Percentiles rank a stretch among this genome's conserved stretches.
These are phyloP conservation scores for Elongisporangium undulatum DNA, from an alignment of 352 stramenopile genomes.

Conservation along the genomic window DNA sequence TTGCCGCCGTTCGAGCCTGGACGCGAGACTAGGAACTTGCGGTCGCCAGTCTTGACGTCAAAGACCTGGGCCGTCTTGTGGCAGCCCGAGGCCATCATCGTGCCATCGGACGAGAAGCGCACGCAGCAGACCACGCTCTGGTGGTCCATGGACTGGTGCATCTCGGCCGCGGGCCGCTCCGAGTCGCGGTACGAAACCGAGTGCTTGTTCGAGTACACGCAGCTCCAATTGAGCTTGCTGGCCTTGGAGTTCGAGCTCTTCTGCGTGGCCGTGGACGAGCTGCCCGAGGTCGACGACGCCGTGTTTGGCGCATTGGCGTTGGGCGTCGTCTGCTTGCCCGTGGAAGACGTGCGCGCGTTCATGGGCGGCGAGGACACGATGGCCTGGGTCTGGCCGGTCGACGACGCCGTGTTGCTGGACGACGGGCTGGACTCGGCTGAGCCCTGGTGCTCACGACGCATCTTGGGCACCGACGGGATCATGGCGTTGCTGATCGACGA, in stretches of 20 bases:
- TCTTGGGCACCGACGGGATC: slow-evolving; percentile 48
- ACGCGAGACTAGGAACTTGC: slow-evolving; percentile 77
- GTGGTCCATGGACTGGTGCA: slow-evolving; percentile 88
- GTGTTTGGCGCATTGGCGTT: slow-evolving; percentile 12
- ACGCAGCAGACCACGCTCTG: slow-evolving; percentile 87
- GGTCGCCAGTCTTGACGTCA: slow-evolving; percentile 79
- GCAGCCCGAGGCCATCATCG: slow-evolving; percentile 83
- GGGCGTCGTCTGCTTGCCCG: slow-evolving; percentile 15
- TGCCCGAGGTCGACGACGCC: slow-evolving; percentile 25
- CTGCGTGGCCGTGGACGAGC: slow-evolving; percentile 46
- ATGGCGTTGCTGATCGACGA: slow-evolving; percentile 8
- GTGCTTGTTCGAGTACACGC: slow-evolving; percentile 70
- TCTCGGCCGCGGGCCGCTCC: slow-evolving; percentile 75
- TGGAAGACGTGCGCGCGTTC: slow-evolving; percentile 10
- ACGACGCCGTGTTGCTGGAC: slow-evolving; percentile 20
- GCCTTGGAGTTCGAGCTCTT: slow-evolving; percentile 79
- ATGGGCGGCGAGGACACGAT: slow-evolving; percentile 25
- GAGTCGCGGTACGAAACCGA: slow-evolving; percentile 71
- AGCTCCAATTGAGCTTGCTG: slow-evolving; percentile 84
- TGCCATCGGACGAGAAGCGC: slow-evolving; percentile 77
- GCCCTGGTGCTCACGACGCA: slow-evolving; percentile 47
- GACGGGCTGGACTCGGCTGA: slow-evolving; percentile 57
- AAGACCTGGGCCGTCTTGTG: slow-evolving; percentile 87
- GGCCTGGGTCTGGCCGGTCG: slow-evolving; percentile 10
- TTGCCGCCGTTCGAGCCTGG: slow-evolving; percentile 39